These are phyloP conservation scores for Boletus huronensis DNA, from an alignment of 768 basidiomycete species.

Conservation along the genomic window DNA sequence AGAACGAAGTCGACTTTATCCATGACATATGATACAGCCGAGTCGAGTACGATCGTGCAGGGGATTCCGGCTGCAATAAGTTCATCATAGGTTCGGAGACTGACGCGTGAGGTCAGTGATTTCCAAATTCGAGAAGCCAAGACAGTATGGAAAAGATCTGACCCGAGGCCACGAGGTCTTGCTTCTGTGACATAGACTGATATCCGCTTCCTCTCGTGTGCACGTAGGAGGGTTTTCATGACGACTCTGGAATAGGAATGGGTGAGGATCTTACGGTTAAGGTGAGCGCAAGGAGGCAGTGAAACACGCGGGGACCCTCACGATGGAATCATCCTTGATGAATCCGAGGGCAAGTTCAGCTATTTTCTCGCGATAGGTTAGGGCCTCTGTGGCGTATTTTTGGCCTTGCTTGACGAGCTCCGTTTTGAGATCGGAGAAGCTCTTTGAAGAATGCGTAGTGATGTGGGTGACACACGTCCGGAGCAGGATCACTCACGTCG, in stretches of 20 bases:
- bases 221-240: conserved; percentile 85
- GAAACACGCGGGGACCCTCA: conserved; percentile 35
- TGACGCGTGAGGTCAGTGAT: conserved; percentile 31
- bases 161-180: conserved; percentile 86
- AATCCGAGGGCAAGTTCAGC: conserved; percentile 86
- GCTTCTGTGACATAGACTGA: conserved; percentile 98
- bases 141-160: conserved; percentile 28
- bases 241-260: conserved; percentile 97
- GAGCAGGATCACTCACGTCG: conserved; percentile 47
- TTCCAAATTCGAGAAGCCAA: conserved; percentile 2
- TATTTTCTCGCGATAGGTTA: conserved; percentile 86
- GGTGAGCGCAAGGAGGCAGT: conserved; percentile 14
- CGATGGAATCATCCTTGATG: conserved; percentile 92
- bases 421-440: conserved; percentile 78
- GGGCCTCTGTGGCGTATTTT: conserved; percentile 71
- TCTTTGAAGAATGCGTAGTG: conserved; percentile 42
- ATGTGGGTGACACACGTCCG: conserved; percentile 4
- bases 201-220: conserved; percentile 89
- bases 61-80: conserved; percentile 90
- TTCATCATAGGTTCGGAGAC: conserved; percentile 86
- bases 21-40: conserved; percentile 96
- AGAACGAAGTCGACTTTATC: conserved; percentile 93
- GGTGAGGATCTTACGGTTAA: conserved; percentile 72
- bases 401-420: conserved; percentile 80
- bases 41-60: conserved; percentile 91